A percentile compares a stretch with the other conserved stretches of the same genome.
Evolutionary conservation across 768 basidiomycete species (phyloP).

Genomic region (Cyathus striatus): DNA sequence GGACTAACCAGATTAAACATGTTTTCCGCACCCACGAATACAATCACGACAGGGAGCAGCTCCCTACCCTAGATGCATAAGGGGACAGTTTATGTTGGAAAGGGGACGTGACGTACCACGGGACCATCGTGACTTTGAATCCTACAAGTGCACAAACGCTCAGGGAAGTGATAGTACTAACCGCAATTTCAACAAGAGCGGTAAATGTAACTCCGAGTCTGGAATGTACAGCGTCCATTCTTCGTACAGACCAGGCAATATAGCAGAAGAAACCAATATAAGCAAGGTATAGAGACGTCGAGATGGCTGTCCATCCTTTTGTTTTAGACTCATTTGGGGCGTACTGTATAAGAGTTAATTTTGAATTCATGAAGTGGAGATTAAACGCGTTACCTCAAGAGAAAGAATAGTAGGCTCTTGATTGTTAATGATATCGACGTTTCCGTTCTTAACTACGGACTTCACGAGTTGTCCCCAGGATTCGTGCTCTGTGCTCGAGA

Average conservation of each 20-base stretch:
- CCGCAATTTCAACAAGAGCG: conserved; percentile 85
- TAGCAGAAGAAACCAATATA: conserved; percentile 75
- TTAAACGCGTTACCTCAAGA: conserved; percentile 32
- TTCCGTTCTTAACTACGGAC: conserved; percentile 26
- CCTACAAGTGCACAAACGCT: conserved; percentile 90
- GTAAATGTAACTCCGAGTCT: conserved; percentile 90
- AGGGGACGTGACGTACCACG: conserved; percentile 50
- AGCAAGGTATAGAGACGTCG: conserved; percentile 68
- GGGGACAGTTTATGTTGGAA: conserved; percentile 2
- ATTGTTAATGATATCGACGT: conserved; percentile 16
- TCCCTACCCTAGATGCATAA: conserved; percentile 46
- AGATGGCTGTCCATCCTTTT: conserved; percentile 53
- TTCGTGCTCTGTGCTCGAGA: conserved; percentile 54
- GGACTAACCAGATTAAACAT: conserved; percentile 82
- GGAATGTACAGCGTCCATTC: conserved; percentile 84
- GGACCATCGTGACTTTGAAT: conserved; percentile 85
- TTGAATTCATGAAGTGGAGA: conserved; percentile 1
- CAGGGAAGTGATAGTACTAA: conserved; percentile 90
- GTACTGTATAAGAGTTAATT: conserved; percentile 33
- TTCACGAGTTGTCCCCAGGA: conserved; percentile 58
- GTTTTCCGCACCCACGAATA: conserved; percentile 95
- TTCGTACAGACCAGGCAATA: conserved; percentile 69
- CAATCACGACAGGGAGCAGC: conserved; percentile 87
- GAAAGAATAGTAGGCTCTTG: conserved; percentile 39
- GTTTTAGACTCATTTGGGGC: conserved; percentile 41